Base-by-base conservation (phyloP, 2,329 filamentous ascomycete genomes). In the Xylariaceae sp. region DNA sequence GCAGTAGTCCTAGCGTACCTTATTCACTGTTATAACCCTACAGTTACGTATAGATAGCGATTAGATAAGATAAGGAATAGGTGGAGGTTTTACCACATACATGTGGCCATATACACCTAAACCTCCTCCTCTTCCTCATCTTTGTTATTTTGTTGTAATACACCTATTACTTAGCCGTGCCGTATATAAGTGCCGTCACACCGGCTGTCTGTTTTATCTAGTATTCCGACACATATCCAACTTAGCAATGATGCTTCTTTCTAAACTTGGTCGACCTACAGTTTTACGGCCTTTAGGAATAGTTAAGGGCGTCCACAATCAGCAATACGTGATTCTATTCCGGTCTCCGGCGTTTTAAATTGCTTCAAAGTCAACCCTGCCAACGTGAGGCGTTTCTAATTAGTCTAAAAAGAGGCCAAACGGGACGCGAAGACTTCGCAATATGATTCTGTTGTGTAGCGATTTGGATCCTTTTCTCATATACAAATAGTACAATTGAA, bases 341-440 rank as follows among this genome's bases (percentile, higher is more conserved):
- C 50, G 32, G 53, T 49, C 44, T 49, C 29, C 41, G 40, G 48
- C 14, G 57, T 60, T 56, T 62, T 49, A 52, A 62, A 47, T 57
- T 40, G 48, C 55, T 44, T 49, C 49, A 52, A 54, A 46, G 16
- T 45, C 40, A 48, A 41, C 41, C 32, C 49, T 20, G 45, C n/a
- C 21, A 26, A 52, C 40, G 50, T 57, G 56, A 58, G 54, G 54
- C 55, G 40, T 21, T 7, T 40, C 57, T 52, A 50, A 58, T 48
- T 41, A 21, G 49, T 49, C 37, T 41, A 23, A 37, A 16, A 57
- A 45, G 26, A 48, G 41, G 20, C 52, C 48, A 44, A 40, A 43
- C 21, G 12, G 55, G 48, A 60, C 47, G 54, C 44, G 60, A 60
- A 45, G 54, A 52, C 57, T 60, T 57, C 41, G 57, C 47, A 52